Percentiles rank a stretch among this genome's conserved stretches.
Evolutionary conservation across 2,329 filamentous ascomycete genomes (phyloP).

Genomic region (Macrophomina pseudophaseolina): DNA sequence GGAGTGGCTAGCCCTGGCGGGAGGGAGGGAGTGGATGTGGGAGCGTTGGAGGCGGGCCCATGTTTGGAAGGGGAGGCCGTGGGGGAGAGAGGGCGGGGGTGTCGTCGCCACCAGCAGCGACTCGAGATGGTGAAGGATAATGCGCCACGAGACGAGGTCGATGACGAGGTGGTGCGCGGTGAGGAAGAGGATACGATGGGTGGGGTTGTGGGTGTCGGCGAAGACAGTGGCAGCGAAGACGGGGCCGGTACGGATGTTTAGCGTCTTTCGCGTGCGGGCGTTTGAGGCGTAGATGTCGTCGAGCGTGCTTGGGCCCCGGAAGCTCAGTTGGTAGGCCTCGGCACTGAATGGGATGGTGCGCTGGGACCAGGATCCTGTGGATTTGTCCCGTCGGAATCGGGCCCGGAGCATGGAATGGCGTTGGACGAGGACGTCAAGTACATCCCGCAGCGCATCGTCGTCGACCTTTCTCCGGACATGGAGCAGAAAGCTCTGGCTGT

Average conservation of each 20-base stretch:
- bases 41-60: neutral
- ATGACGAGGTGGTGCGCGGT: conserved; percentile 42
- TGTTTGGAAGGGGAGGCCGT: neutral
- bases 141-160: conserved; percentile 44
- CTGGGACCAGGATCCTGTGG: neutral
- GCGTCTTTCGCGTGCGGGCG: conserved; percentile 32
- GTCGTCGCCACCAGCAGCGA: neutral
- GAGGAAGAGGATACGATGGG: conserved; percentile 32
- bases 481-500: conserved; percentile 53
- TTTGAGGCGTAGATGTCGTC: neutral
- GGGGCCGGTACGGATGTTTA: conserved; percentile 38
- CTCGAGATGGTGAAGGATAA: conserved; percentile 31
- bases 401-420: conserved; percentile 43
- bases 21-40: neutral
- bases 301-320: neutral
- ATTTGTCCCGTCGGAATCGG: conserved; percentile 32
- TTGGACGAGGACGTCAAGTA: conserved; percentile 35
- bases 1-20: neutral
- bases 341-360: no score
- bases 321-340: neutral
- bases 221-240: conserved; percentile 34
- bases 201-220: neutral
- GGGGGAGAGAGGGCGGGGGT: neutral
- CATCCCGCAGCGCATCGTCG: conserved; percentile 32
- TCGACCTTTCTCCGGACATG: conserved; percentile 39